Conservation (phyloP, 805 yeast genomes). For the Nakazawaea molendinolei region DNA sequence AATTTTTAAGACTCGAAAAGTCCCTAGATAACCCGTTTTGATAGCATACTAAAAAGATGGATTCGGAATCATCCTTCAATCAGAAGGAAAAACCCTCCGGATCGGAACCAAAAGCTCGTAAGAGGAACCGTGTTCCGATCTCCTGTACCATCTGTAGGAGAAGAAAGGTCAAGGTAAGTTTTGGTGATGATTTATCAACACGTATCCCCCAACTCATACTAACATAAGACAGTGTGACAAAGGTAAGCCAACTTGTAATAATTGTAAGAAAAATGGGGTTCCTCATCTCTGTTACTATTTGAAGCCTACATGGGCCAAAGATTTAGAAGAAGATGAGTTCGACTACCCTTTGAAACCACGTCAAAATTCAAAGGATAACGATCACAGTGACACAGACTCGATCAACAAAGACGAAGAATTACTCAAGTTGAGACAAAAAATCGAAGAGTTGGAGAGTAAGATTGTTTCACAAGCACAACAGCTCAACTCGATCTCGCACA, state of each 20-base stretch:
- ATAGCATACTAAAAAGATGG: too few relatives aligned
- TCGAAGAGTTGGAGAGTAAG: constrained; percentile 23
- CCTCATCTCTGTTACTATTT: constrained; percentile 50
- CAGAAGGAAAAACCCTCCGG: neutral
- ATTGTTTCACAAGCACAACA: constrained; percentile 2
- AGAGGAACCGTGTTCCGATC: constrained; percentile 32
- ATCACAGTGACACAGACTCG: constrained; percentile 10
- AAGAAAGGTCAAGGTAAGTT: constrained; percentile 27
- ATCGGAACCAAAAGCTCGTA: constrained; percentile 16
- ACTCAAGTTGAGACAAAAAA: constrained; percentile 16
- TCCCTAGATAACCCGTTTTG: too few relatives aligned
- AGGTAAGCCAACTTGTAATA: constrained; percentile 49
- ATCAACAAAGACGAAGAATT: constrained; percentile 20
- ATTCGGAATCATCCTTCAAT: neutral
- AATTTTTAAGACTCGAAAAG: too few relatives aligned
- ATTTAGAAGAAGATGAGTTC: constrained; percentile 26
- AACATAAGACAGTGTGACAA: constrained; percentile 25
- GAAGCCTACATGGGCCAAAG: constrained; percentile 57
- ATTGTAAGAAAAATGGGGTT: constrained; percentile 51
- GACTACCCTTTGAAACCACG: constrained; percentile 16
- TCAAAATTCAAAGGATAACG: constrained; percentile 3
- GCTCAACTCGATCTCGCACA: constrained; percentile 1
- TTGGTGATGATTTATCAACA: too few relatives aligned
- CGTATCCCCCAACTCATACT: too few relatives aligned
- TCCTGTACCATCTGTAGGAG: constrained; percentile 33